Conservation (phyloP, 2,329 filamentous ascomycete genomes). For the Ascochyta rabiei region DNA sequence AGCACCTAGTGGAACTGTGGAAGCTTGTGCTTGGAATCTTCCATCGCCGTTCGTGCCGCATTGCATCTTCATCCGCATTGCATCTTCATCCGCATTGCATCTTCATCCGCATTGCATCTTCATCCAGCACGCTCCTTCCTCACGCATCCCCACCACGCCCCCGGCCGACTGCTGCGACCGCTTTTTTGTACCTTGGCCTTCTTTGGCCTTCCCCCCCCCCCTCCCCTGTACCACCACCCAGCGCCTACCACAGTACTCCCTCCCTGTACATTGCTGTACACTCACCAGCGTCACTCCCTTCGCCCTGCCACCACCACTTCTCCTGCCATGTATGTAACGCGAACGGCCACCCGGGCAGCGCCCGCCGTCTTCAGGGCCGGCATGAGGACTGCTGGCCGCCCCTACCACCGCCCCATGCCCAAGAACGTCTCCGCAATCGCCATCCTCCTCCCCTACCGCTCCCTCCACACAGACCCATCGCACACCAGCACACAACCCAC, state of each 20-base stretch:
- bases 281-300: constrained; percentile 16
- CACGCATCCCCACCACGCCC: constrained; percentile 10
- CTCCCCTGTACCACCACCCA: constrained; percentile 2
- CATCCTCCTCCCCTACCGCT: constrained; percentile 60
- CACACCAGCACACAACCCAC: constrained; percentile 55
- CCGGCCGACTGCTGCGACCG: constrained; percentile 7
- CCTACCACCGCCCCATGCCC: constrained; percentile 51
- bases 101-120: constrained; percentile 21
- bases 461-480: constrained; percentile 64
- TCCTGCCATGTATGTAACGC: constrained; percentile 52
- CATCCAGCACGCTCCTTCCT: constrained; percentile 22
- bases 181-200: constrained; percentile 13
- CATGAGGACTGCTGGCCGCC: constrained; percentile 50
- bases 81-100: no score
- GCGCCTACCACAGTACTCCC: constrained; percentile 3
- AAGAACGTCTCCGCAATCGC: constrained; percentile 62
- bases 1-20: no score
- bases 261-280: background rate
- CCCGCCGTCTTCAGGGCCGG: constrained; percentile 55
- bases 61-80: no score
- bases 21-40: background rate
- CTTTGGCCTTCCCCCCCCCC: no score
- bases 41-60: no score
- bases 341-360: constrained; percentile 52
- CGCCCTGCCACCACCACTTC: constrained; percentile 17